Base-by-base conservation (phyloP, 2,329 filamentous ascomycete genomes). In the Acarospora socialis region DNA sequence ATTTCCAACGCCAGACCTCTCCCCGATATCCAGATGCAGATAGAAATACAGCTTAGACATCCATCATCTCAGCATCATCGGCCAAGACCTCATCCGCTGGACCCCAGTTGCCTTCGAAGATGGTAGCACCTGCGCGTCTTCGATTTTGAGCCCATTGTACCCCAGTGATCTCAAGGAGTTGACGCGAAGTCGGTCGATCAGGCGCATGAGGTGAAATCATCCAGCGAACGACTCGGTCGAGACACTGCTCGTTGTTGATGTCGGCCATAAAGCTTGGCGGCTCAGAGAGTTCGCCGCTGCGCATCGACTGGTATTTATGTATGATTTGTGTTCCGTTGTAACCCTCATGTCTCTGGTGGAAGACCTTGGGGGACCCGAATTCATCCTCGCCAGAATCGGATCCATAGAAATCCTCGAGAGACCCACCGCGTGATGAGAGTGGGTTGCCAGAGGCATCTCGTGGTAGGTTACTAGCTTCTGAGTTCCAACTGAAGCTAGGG, bases 71-170 rank as follows among this genome's bases (percentile, higher is more conserved):
- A 27, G 68, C 63, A 50, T 68, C 63, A 44, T 65, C 62, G 15
- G 58, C 59, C 33, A 74, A 59, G 13, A 74, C 61, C 40, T 75
- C 68, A 41, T 76, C 76, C 15, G 68, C 68, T 19, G 87, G 87
- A 3, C 90, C 90, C 80, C 86, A 98, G 52, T 82, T 90, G 40
- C 90, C 90, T 59, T 98, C 90, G 46, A 81, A 98, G 32, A 98
- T 76, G 0, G 84, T 94, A n/a, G 90, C 90, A 26, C 84, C 81
- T 7, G 84, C 81, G 34, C 79, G 75, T 34, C 84, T 75, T 40
- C 84, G 75, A 30, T 65, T 60, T 33, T 75, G 70, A 19, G 92
- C 78, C 81, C 90, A 98, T 39, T 68, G 69, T 32, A 93, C 68
- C 15, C 83, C 82, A 29, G 76, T 73, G 1, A 76, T 69, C 27